Base-by-base conservation (phyloP, 768 basidiomycete species). In the Mycena rosella region DNA sequence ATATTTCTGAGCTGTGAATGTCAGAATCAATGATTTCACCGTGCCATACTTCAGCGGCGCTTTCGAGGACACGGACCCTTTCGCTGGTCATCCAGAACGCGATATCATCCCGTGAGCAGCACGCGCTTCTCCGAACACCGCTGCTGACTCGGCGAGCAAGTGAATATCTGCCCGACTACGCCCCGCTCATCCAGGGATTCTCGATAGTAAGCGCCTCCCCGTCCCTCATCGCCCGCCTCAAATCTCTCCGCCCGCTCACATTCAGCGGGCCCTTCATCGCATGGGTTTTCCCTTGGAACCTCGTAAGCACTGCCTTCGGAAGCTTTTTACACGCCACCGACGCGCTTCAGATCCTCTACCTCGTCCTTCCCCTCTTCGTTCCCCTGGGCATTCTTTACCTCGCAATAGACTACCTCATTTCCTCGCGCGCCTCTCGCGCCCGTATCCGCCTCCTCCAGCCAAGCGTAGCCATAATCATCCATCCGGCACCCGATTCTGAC, bases 1-100 rank as follows among this genome's bases (percentile, higher is more conserved):
- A 44, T 6, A 4, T 44, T 20, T 20, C 42, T 44, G 42, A 44
- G 42, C 18, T 13, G 20, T 20, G 18, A 3, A 20, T 44, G 20
- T 44, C 42, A 44, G 42, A 18, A 61, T 76, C 40, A 72, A 74
- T 30, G 81, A 83, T 53, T 52, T 74, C 1, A 82, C 82, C 0
- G 82, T 83, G 1, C 80, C 81, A 0, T 83, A 77, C 68, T 64
- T 74, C 18, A 81, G 79, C 0, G 78, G 77, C 17, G 75, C 76
- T 0, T 74, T 82, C 34, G 79, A 80, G 65, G 63, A 74, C 1
- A 60, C 70, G 30, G 81, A 82, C 63, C 80, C 79, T 7, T 78
- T 77, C 63, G 68, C 70, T n/a, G 56, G 57, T 34, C 72, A 73
- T 48, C 63, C 70, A 2, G 65, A 63, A 6, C 70, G 69, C 36